phyloP scores from a whole-genome alignment of 139 green algal species.

The Chlorella sp. region DNA sequence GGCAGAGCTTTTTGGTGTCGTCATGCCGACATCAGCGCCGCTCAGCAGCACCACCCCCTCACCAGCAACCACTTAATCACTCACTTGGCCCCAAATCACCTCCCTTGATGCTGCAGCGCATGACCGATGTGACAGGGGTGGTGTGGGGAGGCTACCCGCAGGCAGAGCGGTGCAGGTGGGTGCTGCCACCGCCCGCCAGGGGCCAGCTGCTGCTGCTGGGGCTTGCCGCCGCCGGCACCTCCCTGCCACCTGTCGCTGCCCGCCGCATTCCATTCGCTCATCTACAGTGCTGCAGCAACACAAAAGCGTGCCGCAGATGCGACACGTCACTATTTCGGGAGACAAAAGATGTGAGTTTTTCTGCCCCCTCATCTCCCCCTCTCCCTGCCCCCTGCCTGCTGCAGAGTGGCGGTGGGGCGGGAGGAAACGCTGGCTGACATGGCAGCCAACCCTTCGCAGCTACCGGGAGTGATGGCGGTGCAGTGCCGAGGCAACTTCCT shows the following conservation, averaged over 20 bases:
- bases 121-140: constrained; percentile 56
- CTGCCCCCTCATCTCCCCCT: not conserved
- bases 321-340: too few relatives aligned
- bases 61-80: not conserved
- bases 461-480: constrained; percentile 66
- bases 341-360: too few relatives aligned
- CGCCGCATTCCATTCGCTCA: too few relatives aligned
- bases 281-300: too few relatives aligned
- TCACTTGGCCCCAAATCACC: not conserved
- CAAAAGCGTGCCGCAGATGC: too few relatives aligned
- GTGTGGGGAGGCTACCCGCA: constrained; percentile 76
- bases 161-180: constrained; percentile 63
- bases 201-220: not conserved
- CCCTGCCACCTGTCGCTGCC: not conserved
- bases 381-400: not conserved
- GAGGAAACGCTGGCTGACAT: constrained; percentile 59
- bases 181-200: not conserved
- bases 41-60: not conserved
- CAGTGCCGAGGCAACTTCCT: constrained; percentile 75
- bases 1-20: too few relatives aligned
- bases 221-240: not conserved
- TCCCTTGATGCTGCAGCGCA: constrained; percentile 25
- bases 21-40: too few relatives aligned
- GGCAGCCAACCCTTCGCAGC: constrained; percentile 27
- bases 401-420: constrained; percentile 61